Conservation (phyloP, 2,329 filamentous ascomycete species). For the Rhynchosporium agropyri region DNA sequence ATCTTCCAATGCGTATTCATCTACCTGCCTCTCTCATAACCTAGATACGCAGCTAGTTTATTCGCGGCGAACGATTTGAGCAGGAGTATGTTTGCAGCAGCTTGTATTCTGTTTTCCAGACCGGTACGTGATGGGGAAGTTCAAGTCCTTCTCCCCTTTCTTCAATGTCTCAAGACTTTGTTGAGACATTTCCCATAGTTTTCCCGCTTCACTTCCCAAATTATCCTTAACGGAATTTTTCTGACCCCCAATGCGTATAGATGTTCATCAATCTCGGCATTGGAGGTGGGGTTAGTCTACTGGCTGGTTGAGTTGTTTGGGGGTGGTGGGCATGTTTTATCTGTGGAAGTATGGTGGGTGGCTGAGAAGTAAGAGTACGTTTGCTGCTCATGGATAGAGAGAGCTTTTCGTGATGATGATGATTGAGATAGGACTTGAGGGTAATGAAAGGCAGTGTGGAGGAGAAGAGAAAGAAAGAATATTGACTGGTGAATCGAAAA, state of each 20-base stretch:
- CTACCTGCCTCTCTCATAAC: constrained; percentile 56
- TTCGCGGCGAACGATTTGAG: constrained; percentile 65
- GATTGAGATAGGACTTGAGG: neutral
- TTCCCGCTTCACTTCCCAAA: too few species aligned
- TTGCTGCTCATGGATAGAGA: neutral
- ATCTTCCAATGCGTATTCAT: constrained; percentile 60
- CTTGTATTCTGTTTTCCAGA: constrained; percentile 60
- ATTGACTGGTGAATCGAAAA: too few species aligned
- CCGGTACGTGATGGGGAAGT: constrained; percentile 41
- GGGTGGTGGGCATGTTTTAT: constrained; percentile 26
- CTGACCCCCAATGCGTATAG: too few species aligned
- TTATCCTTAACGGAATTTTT: too few species aligned
- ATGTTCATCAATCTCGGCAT: constrained; percentile 63
- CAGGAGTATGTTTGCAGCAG: constrained; percentile 59
- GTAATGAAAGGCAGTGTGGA: neutral
- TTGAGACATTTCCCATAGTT: too few species aligned
- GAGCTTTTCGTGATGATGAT: neutral
- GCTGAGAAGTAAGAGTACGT: neutral
- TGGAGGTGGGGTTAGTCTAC: constrained; percentile 56
- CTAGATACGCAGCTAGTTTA: constrained; percentile 58
- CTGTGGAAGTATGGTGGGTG: constrained; percentile 22
- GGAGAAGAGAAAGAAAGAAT: neutral
- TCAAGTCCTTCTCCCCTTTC: too few species aligned
- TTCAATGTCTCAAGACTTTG: too few species aligned
- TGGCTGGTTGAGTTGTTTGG: constrained; percentile 45